These are phyloP conservation scores for Atkinsonella texensis DNA, from an alignment of 2,329 filamentous ascomycete genomes.

Conservation along the genomic window DNA sequence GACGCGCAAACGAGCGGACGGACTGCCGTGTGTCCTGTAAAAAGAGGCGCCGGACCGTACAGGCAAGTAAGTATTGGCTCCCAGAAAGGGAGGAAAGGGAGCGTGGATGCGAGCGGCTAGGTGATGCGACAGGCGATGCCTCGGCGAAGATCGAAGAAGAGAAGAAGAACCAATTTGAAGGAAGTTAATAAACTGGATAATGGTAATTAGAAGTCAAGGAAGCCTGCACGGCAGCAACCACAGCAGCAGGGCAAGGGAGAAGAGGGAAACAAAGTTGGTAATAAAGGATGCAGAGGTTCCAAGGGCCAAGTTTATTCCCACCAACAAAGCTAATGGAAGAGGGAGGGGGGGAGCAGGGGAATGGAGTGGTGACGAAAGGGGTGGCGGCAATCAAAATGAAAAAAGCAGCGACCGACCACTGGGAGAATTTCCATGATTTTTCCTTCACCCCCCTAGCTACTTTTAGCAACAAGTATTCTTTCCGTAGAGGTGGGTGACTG, in stretches of 20 bases:
- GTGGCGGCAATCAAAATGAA: background rate
- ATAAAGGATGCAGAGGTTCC: background rate
- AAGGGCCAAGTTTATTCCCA: background rate
- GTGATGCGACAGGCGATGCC: constrained; percentile 15
- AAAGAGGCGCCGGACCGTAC: constrained; percentile 4
- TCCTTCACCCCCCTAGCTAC: background rate
- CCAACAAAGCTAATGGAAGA: background rate
- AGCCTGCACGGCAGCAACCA: background rate
- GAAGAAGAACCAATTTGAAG: background rate
- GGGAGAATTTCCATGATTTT: background rate
- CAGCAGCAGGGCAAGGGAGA: background rate
- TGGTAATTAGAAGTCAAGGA: background rate
- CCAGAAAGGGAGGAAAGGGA: constrained; percentile 5
- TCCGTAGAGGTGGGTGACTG: too few species aligned
- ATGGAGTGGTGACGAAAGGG: background rate
- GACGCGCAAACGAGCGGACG: constrained; percentile 28
- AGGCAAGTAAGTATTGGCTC: background rate
- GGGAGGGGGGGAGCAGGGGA: background rate
- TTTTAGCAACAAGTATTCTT: background rate
- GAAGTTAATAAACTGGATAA: background rate
- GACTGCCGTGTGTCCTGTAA: constrained; percentile 21
- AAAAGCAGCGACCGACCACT: background rate
- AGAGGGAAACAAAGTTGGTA: background rate
- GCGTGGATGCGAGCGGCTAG: constrained; percentile 1
- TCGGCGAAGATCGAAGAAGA: background rate